phyloP scores from a whole-genome alignment of 2,329 filamentous ascomycete species.

The Sclerotinia subarctica region DNA sequence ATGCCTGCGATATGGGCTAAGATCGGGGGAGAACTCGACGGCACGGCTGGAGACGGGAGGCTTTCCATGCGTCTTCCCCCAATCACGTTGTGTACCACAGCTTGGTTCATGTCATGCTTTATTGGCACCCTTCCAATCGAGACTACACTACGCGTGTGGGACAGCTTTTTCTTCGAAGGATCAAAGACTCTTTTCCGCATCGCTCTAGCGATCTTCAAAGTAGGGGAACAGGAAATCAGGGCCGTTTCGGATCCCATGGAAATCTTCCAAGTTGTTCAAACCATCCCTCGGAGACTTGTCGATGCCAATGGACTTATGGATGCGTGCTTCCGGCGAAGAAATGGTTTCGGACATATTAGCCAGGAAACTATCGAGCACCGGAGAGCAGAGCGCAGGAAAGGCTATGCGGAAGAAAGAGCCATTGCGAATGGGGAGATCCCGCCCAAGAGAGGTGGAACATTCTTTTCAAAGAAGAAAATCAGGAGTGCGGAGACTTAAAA shows the following conservation, averaged over 20 bases:
- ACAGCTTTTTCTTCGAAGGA: constrained; percentile 93
- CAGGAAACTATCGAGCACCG: constrained; percentile 78
- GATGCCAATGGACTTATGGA: constrained; percentile 83
- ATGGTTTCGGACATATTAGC: constrained; percentile 77
- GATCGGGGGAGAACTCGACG: constrained; percentile 74
- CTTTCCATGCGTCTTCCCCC: constrained; percentile 66
- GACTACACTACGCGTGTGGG: constrained; percentile 88
- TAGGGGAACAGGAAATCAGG: constrained; percentile 76
- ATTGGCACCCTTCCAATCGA: constrained; percentile 91
- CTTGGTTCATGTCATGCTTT: constrained; percentile 98
- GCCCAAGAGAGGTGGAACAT: constrained; percentile 14
- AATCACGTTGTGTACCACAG: constrained; percentile 87
- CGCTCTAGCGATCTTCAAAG: constrained; percentile 86
- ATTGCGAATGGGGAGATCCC: constrained; percentile 25
- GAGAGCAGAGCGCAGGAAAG: constrained; percentile 62
- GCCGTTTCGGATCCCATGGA: constrained; percentile 84
- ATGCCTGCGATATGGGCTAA: constrained; percentile 84
- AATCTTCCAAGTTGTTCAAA: constrained; percentile 91
- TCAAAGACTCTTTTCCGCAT: constrained; percentile 92
- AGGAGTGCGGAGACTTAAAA: constrained; percentile 8
- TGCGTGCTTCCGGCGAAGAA: constrained; percentile 74
- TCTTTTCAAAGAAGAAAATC: constrained; percentile 18
- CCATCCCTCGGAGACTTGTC: constrained; percentile 73
- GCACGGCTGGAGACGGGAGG: constrained; percentile 29
- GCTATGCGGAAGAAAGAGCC: constrained; percentile 38